Conservation (phyloP, 441 rosid species). For the Rhodomyrtus psidioides region DNA sequence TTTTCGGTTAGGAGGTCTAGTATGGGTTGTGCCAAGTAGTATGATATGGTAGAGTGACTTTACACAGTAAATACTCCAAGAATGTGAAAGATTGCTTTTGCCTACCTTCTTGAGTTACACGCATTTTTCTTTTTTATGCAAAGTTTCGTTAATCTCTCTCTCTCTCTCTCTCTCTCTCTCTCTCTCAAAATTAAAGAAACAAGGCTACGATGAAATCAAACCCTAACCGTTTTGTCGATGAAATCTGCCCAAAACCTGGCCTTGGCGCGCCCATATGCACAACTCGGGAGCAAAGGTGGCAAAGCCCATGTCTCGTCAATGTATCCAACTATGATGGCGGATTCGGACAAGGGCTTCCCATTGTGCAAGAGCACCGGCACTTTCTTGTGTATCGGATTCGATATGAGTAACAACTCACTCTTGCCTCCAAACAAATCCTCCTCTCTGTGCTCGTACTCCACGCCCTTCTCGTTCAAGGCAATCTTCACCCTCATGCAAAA, state of each 20-base stretch:
- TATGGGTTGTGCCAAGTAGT: background rate
- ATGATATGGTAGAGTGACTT: background rate
- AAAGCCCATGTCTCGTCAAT: slow-evolving; percentile 49
- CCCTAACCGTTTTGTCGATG: slow-evolving; percentile 42
- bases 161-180: no score
- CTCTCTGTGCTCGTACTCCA: slow-evolving; percentile 20
- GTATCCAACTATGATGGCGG: slow-evolving; percentile 31
- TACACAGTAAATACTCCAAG: background rate
- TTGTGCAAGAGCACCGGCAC: slow-evolving; percentile 45
- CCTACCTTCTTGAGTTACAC: background rate
- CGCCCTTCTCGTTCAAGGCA: slow-evolving; percentile 39
- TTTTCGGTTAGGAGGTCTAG: background rate
- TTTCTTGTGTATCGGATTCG: slow-evolving; percentile 46
- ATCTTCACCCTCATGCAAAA: slow-evolving; percentile 41
- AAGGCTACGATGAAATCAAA: no score
- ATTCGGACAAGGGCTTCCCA: slow-evolving; percentile 42
- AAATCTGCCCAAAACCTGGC: slow-evolving; percentile 54
- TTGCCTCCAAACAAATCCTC: slow-evolving; percentile 43
- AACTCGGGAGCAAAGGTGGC: slow-evolving; percentile 37
- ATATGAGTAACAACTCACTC: slow-evolving; percentile 41
- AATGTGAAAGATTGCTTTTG: background rate
- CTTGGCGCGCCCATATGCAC: slow-evolving; percentile 26
- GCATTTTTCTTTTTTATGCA: background rate
- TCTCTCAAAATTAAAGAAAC: no score
- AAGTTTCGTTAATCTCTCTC: background rate